Conservation (phyloP, 805 yeast species). For the Cyberlindnera amylophila region DNA sequence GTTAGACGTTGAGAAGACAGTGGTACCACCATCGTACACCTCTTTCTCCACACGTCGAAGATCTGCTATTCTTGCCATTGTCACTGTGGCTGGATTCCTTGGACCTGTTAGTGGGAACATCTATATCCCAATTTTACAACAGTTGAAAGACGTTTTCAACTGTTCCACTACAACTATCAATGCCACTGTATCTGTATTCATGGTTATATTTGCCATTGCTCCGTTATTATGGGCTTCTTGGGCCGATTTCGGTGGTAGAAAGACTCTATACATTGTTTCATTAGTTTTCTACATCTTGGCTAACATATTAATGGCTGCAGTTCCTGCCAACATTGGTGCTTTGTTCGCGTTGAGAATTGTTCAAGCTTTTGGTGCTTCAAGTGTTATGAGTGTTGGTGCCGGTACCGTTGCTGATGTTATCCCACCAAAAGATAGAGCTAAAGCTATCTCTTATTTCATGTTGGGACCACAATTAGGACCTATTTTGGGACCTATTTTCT, state of each 20-base stretch:
- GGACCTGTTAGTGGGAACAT: slow-evolving; percentile 59
- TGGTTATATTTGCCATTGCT: slow-evolving; percentile 52
- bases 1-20: too few species aligned
- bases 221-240: slow-evolving; percentile 54
- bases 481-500: slow-evolving; percentile 77
- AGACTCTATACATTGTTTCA: slow-evolving; percentile 61
- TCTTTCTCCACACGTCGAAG: slow-evolving; percentile 35
- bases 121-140: slow-evolving; percentile 51
- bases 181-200: slow-evolving; percentile 55
- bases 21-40: slow-evolving; percentile 22
- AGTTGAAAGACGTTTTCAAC: slow-evolving; percentile 37
- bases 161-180: slow-evolving; percentile 42
- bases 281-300: slow-evolving; percentile 53
- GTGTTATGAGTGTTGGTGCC: slow-evolving; percentile 89
- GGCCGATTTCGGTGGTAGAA: slow-evolving; percentile 58
- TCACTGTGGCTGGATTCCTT: slow-evolving; percentile 47
- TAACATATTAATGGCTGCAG: slow-evolving; percentile 59
- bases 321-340: slow-evolving; percentile 65
- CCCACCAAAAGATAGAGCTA: slow-evolving; percentile 64
- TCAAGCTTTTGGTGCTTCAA: slow-evolving; percentile 80
- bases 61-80: slow-evolving; percentile 32
- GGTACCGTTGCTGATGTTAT: slow-evolving; percentile 82
- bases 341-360: slow-evolving; percentile 62
- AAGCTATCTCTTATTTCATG: slow-evolving; percentile 80
- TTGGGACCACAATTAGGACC: slow-evolving; percentile 89